Percentiles rank a stretch among this genome's conserved stretches.
Evolutionary conservation across 495 filamentous ascomycete genomes (phyloP).

Genomic region (Xylaria flabelliformis): DNA sequence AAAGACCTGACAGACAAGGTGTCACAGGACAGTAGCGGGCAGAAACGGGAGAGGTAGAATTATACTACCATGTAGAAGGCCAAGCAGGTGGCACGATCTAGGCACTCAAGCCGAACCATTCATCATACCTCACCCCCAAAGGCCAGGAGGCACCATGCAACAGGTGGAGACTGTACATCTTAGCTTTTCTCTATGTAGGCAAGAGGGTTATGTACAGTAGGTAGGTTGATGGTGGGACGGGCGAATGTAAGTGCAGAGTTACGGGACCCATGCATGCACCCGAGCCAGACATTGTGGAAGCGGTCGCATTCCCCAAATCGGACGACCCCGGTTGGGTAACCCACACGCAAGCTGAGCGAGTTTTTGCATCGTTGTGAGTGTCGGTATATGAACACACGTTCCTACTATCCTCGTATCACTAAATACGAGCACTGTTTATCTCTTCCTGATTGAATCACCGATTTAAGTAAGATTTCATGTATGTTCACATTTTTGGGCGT

Average conservation of each 20-base stretch:
- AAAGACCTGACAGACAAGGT: constrained; percentile 4
- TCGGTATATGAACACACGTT: neutral
- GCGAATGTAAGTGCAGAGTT: neutral
- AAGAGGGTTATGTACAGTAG: constrained; percentile 15
- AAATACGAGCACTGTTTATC: neutral
- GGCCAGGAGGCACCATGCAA: constrained; percentile 7
- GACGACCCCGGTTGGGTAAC: constrained; percentile 10
- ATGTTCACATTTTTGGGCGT: neutral
- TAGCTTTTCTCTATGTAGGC: neutral
- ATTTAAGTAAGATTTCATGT: neutral
- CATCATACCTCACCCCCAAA: constrained; percentile 1
- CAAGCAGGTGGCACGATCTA: constrained; percentile 6
- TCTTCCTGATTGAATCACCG: neutral
- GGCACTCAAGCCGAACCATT: constrained; percentile 2
- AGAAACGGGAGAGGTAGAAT: neutral
- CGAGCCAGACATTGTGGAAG: neutral
- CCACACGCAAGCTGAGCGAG: neutral
- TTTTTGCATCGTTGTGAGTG: neutral
- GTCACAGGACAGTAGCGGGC: constrained; percentile 8
- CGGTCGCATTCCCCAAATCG: constrained; percentile 15
- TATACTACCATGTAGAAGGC: neutral
- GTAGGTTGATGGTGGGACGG: neutral
- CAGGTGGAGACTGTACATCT: neutral
- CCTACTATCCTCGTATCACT: neutral
- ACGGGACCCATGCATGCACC: neutral